Evolutionary conservation across 2,329 filamentous ascomycete genomes (phyloP).

Genomic region (Drechslerella dactyloides): DNA sequence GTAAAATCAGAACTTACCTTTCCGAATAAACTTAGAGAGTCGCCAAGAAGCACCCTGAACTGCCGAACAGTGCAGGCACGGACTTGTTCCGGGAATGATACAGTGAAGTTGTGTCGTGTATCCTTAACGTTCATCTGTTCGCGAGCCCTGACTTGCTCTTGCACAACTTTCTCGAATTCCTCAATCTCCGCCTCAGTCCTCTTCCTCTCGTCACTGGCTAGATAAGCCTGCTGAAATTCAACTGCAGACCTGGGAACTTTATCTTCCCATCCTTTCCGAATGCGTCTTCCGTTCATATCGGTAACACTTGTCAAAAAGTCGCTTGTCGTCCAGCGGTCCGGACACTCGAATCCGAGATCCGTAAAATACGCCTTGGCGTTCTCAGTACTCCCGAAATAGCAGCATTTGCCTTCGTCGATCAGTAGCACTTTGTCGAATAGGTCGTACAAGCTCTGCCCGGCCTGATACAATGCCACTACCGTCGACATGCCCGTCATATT

Average conservation of each 20-base stretch:
- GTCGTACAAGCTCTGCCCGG: conserved; percentile 72
- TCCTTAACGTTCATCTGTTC: conserved; percentile 20
- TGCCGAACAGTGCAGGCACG: conserved; percentile 72
- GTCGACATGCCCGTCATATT: conserved; percentile 84
- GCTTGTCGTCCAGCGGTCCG: conserved; percentile 68
- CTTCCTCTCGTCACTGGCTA: conserved; percentile 45
- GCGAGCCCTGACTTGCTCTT: conserved; percentile 49
- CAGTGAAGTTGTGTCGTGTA: conserved; percentile 60
- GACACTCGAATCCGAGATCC: conserved; percentile 68
- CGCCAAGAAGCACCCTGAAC: conserved; percentile 77
- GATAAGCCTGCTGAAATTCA: conserved; percentile 54
- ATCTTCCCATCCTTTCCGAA: conserved; percentile 59
- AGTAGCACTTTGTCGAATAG: conserved; percentile 74
- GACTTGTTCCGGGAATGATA: conserved; percentile 75
- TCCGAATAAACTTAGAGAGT: conserved; percentile 75
- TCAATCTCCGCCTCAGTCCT: conserved; percentile 52
- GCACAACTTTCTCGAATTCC: conserved; percentile 44
- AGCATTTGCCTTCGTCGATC: conserved; percentile 69
- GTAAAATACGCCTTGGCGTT: conserved; percentile 71
- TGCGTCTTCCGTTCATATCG: conserved; percentile 63
- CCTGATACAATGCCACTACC: conserved; percentile 80
- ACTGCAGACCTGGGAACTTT: conserved; percentile 60
- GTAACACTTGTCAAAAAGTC: conserved; percentile 72
- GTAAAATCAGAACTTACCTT: conserved; percentile 56
- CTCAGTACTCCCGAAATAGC: conserved; percentile 66